Evolutionary conservation across 2,329 filamentous ascomycete genomes (phyloP), one percentile per base, ranked within the genome.

Genomic region (Colletotrichum karsti): DNA sequence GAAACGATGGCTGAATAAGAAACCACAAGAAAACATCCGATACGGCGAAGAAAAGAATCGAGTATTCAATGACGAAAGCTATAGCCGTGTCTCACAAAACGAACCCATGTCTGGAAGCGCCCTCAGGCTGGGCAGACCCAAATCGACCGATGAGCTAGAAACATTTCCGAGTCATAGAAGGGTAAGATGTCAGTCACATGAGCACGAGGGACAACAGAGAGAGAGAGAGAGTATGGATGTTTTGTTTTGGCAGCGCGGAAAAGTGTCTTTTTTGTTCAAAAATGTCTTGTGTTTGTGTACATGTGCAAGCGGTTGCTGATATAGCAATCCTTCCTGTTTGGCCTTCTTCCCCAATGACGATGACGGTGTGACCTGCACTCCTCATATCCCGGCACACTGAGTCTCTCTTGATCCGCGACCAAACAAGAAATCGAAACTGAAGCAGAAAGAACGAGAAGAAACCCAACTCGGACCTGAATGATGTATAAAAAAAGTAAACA

Each of bases 401-500:
- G n/a, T 7, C n/a, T 42, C 39, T 37, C 51, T 62, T 41, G 26
- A 37, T 41, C 46, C 55, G 50, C 28, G 56, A 48, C 53, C 51
- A 59, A 53, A 39, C 50, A 39, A 57, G 42, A 63, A 20, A 22
- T 12, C 24, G 33, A 41, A 46, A 18, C 4, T 26, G 73, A 74
- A 73, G n/a, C n/a, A n/a, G 55, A 71, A 44, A 70, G 73, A 75
- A 74, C 71, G 74, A 77, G 76, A 13, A 65, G 24, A 62, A 18
- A 37, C 33, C 55, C 50, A 67, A 56, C 22, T 56, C 46, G 48
- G 26, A 60, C 33, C 33, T 30, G 41, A 26, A 50, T 41, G 9
- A 41, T 56, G 53, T 42, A 28, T 33, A n/a, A 50, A 76, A 74
- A 75, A 79, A 78, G 70, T 75, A 78, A 76, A 78, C 77, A 79